phyloP scores from a whole-genome alignment of 208 protist genomes.

The Trypanosoma conorhini region DNA sequence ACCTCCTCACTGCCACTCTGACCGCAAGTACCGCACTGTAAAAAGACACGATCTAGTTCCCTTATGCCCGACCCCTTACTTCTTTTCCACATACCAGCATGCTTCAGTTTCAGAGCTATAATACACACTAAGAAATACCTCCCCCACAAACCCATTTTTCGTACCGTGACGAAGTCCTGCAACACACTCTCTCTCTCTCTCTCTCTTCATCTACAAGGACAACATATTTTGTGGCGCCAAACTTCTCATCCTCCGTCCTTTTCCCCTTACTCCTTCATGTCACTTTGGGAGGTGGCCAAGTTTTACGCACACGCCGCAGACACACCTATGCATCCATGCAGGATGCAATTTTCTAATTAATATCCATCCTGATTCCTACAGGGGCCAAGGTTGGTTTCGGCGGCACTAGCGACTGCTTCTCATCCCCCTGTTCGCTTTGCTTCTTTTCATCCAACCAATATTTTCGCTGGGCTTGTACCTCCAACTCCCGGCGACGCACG shows the following conservation, averaged over 20 bases:
- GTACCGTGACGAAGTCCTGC: background rate
- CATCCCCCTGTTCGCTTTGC: constrained; percentile 24
- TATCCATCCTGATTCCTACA: constrained; percentile 45
- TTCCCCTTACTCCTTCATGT: background rate
- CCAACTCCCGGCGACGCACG: constrained; percentile 76
- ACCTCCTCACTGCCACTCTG: background rate
- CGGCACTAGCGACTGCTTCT: constrained; percentile 32
- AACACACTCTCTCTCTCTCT: background rate
- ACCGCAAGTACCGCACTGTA: background rate
- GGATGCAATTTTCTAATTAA: constrained; percentile 14
- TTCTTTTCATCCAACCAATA: constrained; percentile 66
- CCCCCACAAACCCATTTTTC: background rate
- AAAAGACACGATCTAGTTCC: background rate
- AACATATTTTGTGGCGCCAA: background rate
- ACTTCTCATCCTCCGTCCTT: background rate
- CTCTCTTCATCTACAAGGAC: background rate
- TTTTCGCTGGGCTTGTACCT: constrained; percentile 72
- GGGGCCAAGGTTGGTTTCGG: constrained; percentile 83
- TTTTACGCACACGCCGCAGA: background rate
- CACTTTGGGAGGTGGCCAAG: background rate
- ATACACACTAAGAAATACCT: background rate
- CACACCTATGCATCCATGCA: background rate
- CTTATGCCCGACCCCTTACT: background rate
- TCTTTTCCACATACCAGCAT: background rate
- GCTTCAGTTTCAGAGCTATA: background rate